These are phyloP conservation scores for Akanthomyces lecanii DNA, from an alignment of 2,329 filamentous ascomycete species.

Conservation along the genomic window DNA sequence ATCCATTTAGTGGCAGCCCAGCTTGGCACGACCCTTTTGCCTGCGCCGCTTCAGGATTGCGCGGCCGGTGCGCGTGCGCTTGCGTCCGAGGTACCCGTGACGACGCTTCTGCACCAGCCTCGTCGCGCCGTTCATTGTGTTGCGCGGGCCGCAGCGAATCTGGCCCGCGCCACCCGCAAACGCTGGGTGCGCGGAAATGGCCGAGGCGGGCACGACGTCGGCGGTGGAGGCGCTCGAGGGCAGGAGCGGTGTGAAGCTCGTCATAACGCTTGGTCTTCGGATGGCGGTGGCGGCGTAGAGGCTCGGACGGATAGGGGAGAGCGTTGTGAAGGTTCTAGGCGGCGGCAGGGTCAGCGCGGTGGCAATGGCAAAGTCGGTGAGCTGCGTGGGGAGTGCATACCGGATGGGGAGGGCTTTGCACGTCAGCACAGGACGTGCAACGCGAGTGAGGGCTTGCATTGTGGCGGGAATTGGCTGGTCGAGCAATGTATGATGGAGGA, in stretches of 20 bases:
- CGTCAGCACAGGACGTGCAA: slow-evolving; percentile 11
- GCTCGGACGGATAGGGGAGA: slow-evolving; percentile 48
- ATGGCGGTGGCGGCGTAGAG: slow-evolving; percentile 30
- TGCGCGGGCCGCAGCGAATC: slow-evolving; percentile 55
- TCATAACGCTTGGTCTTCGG: slow-evolving; percentile 26
- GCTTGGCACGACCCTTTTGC: slow-evolving; percentile 47
- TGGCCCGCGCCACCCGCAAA: slow-evolving; percentile 41
- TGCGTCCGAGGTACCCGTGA: slow-evolving; percentile 52
- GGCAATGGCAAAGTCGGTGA: not conserved
- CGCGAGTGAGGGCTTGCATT: slow-evolving; percentile 14
- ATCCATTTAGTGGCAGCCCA: slow-evolving; percentile 28
- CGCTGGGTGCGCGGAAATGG: slow-evolving; percentile 51
- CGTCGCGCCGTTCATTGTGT: slow-evolving; percentile 52
- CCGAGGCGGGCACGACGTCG: slow-evolving; percentile 43
- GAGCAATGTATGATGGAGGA: not conserved
- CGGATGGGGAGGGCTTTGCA: slow-evolving; percentile 7
- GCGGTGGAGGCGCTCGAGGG: slow-evolving; percentile 23
- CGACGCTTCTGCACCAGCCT: slow-evolving; percentile 56
- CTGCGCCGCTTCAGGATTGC: slow-evolving; percentile 50
- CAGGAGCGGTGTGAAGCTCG: slow-evolving; percentile 30
- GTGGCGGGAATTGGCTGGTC: not conserved
- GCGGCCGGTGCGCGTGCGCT: slow-evolving; percentile 47
- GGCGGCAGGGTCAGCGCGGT: not conserved
- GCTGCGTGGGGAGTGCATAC: not conserved
- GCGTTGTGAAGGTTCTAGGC: slow-evolving; percentile 43